Conservation (phyloP, 345 rosid species). For the Clausena lansium region DNA sequence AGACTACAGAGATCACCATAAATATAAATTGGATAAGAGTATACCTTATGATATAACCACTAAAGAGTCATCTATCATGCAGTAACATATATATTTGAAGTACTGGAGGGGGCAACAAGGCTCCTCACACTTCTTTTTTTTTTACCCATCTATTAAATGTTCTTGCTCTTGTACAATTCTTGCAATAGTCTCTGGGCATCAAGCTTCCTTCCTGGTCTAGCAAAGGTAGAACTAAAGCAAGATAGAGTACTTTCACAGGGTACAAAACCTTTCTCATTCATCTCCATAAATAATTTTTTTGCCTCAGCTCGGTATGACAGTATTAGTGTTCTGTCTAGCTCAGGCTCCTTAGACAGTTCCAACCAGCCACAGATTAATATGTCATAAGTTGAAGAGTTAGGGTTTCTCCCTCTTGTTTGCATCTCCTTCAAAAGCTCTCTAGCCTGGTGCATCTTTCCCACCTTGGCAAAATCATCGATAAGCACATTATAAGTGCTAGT, state of each 20-base stretch:
- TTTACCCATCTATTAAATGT: slow-evolving; percentile 15
- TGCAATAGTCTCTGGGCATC: slow-evolving; percentile 52
- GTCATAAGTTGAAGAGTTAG: slow-evolving; percentile 71
- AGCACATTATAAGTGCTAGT: slow-evolving; percentile 77
- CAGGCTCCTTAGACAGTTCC: slow-evolving; percentile 46
- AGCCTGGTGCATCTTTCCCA: slow-evolving; percentile 75
- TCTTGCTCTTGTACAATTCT: slow-evolving; percentile 48
- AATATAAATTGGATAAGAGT: background rate
- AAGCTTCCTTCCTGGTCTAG: slow-evolving; percentile 57
- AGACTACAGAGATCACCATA: background rate
- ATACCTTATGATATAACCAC: slow-evolving; percentile 8
- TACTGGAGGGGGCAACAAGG: background rate
- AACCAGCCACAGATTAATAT: slow-evolving; percentile 74
- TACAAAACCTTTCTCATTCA: slow-evolving; percentile 61
- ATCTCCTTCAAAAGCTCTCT: slow-evolving; percentile 77
- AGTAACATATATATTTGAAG: background rate
- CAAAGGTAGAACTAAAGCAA: slow-evolving; percentile 58
- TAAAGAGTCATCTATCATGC: background rate
- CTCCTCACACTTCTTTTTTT: background rate
- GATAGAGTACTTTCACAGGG: slow-evolving; percentile 62
- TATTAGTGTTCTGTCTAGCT: slow-evolving; percentile 47
- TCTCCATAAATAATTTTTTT: slow-evolving; percentile 50
- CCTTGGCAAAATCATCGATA: slow-evolving; percentile 57
- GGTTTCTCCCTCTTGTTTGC: slow-evolving; percentile 54
- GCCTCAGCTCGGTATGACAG: slow-evolving; percentile 57